Evolutionary conservation across 2,329 filamentous ascomycete genomes (phyloP), one percentile per base, ranked within the genome.

Genomic region (Davidsoniella australis): DNA sequence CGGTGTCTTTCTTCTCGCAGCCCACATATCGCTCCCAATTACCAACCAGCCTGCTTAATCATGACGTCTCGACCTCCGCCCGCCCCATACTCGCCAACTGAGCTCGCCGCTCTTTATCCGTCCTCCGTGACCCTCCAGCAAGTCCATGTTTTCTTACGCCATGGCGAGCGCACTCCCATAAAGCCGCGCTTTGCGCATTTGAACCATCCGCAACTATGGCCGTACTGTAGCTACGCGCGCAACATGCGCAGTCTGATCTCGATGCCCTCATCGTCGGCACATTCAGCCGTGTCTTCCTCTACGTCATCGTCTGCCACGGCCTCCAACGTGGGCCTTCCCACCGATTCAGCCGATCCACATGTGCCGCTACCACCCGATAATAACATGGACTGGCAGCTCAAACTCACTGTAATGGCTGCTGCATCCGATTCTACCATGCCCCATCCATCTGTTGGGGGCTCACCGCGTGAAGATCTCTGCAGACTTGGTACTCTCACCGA

Each of bases 131-230:
- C 89, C 62, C 76, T 98, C 36, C 83, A 91, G 62, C 77, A 91
- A 53, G 91, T 96, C 45, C 91, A 98, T 67, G 73, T 96, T 58
- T 75, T 87, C 54, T 74, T 87, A 58, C 80, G 83, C 51, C 83
- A 88, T 65, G 83, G 83, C 65, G 76, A 80, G 68, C 80, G 89
- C 51, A 89, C 82, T 6, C 89, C 89, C 24, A 84, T 96, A 24
- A 83, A 78, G 51, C 73, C 84, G n/a, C 82, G 91, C 38, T 95
- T 98, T 63, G 76, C 84, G 60, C 91, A 89, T 66, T 75, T 76
- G 44, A 78, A 77, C 9, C 70, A 82, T n/a, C 62, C 66, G 41
- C 61, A 72, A 45, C 80, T 78, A 64, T 98, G 91, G 91, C 86
- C 91, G 1, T 96, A 95, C 66, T 98, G 91, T 66, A 75, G 76